Conservation (phyloP, 345 rosid genomes). For the Rhodomyrtus tomentosa region DNA sequence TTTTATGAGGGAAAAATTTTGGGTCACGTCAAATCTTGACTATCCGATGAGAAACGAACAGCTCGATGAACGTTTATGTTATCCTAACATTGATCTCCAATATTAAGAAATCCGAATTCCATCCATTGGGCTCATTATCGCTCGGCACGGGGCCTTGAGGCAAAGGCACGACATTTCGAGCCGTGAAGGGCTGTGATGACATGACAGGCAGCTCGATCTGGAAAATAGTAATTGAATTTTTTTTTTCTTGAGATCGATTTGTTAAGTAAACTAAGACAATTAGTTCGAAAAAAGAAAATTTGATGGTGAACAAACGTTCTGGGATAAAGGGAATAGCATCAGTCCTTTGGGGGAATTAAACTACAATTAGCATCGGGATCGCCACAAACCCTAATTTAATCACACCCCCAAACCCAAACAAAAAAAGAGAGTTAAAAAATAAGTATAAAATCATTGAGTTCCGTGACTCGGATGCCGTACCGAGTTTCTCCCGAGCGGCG, state of each 20-base stretch:
- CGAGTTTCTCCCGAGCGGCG: not conserved
- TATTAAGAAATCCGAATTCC: no score
- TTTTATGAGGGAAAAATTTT: no score
- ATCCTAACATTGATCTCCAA: no score
- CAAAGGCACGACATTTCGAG: not conserved
- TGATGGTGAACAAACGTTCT: not conserved
- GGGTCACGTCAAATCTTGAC: no score
- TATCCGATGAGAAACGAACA: no score
- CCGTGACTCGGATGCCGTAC: constrained; percentile 2
- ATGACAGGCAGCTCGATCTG: not conserved
- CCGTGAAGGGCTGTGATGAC: not conserved
- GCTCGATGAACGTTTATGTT: no score
- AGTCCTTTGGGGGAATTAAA: constrained; percentile 1
- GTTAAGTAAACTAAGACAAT: not conserved
- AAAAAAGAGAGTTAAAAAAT: not conserved
- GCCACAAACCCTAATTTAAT: constrained; percentile 6
- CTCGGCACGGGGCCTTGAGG: no score
- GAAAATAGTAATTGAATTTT: no score
- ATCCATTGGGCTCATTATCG: no score
- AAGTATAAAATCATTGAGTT: constrained; percentile 5
- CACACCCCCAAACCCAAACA: not conserved
- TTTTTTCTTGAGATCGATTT: not conserved
- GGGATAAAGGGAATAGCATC: not conserved
- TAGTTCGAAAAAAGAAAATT: not conserved
- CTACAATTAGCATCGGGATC: constrained; percentile 22